Percentiles rank a stretch among this genome's conserved stretches.
These are phyloP conservation scores for Jacaranda mimosifolia DNA, from an alignment of 257 asterid species.

Conservation along the genomic window DNA sequence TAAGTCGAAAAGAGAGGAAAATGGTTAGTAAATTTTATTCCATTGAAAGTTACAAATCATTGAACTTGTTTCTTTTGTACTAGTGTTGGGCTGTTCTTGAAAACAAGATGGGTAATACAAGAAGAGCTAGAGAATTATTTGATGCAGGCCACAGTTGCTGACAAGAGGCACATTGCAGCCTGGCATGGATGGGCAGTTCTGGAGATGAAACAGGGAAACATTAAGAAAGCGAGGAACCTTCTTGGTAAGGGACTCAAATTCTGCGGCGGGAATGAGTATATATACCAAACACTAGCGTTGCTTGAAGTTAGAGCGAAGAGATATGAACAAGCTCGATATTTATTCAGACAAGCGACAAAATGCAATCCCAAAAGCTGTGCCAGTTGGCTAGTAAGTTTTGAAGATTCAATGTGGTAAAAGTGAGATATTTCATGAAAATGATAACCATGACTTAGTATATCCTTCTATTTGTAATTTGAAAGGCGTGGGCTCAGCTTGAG, in stretches of 20 bases:
- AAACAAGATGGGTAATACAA: conserved; percentile 79
- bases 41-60: not conserved
- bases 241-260: conserved; percentile 89
- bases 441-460: not conserved
- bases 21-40: not conserved
- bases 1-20: too few relatives aligned
- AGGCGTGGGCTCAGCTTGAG: conserved; percentile 99
- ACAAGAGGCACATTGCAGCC: conserved; percentile 88
- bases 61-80: conserved; percentile 33
- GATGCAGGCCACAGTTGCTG: conserved; percentile 99
- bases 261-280: conserved; percentile 92
- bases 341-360: conserved; percentile 88
- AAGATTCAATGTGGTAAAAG: not conserved
- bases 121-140: conserved; percentile 86
- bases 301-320: conserved; percentile 90
- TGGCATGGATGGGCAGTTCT: conserved; percentile 99
- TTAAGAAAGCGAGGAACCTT: conserved; percentile 84
- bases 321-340: conserved; percentile 82
- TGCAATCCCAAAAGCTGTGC: conserved; percentile 96
- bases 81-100: conserved; percentile 99
- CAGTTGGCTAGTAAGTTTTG: conserved; percentile 93
- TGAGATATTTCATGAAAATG: not conserved
- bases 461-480: conserved; percentile 7
- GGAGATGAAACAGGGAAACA: conserved; percentile 87
- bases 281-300: conserved; percentile 90